Evolutionary conservation across 805 yeast species (phyloP).

Genomic region (Jamesozyma piceae): DNA sequence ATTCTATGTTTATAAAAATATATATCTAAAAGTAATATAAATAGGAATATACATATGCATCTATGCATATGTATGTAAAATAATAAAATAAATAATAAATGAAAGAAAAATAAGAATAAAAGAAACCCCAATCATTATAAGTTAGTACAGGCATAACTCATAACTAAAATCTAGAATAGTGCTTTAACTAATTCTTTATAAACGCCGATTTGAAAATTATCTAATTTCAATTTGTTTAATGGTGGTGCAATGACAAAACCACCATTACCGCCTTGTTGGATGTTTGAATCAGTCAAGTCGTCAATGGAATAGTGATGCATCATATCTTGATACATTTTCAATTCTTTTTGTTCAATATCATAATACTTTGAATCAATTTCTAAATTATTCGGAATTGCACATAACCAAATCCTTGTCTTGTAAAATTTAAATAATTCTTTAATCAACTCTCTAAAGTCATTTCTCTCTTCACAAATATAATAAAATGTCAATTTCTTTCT

Average conservation of each 20-base stretch:
- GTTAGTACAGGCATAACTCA: no score
- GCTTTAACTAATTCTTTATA: slow-evolving; percentile 27
- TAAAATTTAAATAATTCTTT: slow-evolving; percentile 66
- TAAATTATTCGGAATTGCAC: slow-evolving; percentile 48
- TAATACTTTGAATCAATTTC: slow-evolving; percentile 26
- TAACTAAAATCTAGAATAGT: slow-evolving; percentile 16
- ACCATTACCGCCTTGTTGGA: slow-evolving; percentile 1
- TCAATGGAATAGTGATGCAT: slow-evolving; percentile 25
- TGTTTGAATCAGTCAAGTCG: slow-evolving; percentile 18
- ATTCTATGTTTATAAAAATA: no score
- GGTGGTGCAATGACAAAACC: slow-evolving; percentile 21
- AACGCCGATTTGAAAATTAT: slow-evolving; percentile 31
- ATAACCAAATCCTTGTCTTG: slow-evolving; percentile 75
- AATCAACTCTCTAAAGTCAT: slow-evolving; percentile 66
- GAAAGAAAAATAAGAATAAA: no score
- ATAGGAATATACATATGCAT: no score
- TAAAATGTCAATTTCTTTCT: slow-evolving; percentile 69
- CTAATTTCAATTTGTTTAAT: slow-evolving; percentile 24
- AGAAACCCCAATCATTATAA: no score
- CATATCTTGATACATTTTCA: slow-evolving; percentile 29
- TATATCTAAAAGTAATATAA: no score
- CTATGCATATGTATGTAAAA: no score
- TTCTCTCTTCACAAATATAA: slow-evolving; percentile 52
- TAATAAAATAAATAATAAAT: no score
- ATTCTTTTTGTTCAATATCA: slow-evolving; percentile 24